Evolutionary conservation across 352 stramenopile genomes (phyloP).

Genomic region (Phytophthora hybrid): DNA sequence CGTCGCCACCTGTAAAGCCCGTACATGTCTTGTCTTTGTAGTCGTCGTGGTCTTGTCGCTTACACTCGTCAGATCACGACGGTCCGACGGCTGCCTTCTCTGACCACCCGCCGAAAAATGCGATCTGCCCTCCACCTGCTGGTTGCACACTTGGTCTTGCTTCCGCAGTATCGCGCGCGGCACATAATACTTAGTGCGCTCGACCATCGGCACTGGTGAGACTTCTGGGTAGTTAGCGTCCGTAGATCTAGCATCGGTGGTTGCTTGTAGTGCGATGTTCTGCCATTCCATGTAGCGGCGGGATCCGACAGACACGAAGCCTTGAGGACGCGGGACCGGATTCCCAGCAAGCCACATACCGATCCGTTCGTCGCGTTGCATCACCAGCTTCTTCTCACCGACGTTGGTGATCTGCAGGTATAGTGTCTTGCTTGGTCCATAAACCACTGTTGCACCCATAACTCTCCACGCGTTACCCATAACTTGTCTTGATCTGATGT

Average conservation of each 20-base stretch:
- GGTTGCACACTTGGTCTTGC: neutral
- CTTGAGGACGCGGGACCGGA: no score
- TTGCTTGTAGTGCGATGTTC: neutral
- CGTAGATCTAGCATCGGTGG: neutral
- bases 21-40: no score
- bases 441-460: slow-evolving; percentile 9
- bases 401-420: slow-evolving; percentile 25
- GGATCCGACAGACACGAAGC: no score
- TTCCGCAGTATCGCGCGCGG: neutral
- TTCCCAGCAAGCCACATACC: slow-evolving; percentile 8
- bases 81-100: no score
- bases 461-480: slow-evolving; percentile 7
- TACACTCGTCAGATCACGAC: no score
- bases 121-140: neutral
- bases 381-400: neutral
- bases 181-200: neutral
- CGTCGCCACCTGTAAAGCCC: no score
- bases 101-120: no score
- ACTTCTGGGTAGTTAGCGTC: neutral
- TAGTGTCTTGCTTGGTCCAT: neutral
- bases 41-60: no score
- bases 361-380: neutral
- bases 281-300: slow-evolving; percentile 9
- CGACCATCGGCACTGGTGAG: neutral
- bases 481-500: slow-evolving; percentile 6